phyloP scores from a whole-genome alignment of 2,329 filamentous ascomycete genomes.

The Colletotrichum sansevieriae region DNA sequence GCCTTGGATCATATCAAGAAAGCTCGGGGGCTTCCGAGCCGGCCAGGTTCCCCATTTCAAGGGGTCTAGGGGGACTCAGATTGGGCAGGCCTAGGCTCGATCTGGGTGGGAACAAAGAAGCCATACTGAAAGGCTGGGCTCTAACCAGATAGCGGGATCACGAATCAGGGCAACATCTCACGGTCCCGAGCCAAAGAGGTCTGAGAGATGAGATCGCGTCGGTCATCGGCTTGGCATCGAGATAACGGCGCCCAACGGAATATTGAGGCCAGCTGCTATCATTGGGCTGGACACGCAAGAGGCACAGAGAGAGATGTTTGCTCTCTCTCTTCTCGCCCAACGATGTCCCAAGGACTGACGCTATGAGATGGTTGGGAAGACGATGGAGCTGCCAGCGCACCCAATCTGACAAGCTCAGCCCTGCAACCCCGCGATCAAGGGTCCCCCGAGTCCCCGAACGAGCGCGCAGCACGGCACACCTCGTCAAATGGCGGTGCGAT shows the following conservation, averaged over 20 bases:
- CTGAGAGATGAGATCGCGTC: conserved; percentile 13
- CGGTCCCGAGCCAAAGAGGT: not conserved
- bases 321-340: conserved; percentile 8
- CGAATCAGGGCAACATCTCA: not conserved
- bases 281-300: not conserved
- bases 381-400: conserved; percentile 41
- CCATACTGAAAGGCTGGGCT: conserved; percentile 13
- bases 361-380: conserved; percentile 33
- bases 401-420: conserved; percentile 43
- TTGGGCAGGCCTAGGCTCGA: conserved; percentile 5
- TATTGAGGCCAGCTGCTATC: conserved; percentile 22
- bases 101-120: conserved; percentile 1
- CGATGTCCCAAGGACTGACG: conserved; percentile 3
- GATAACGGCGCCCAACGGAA: conserved; percentile 13
- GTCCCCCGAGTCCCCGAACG: conserved; percentile 13
- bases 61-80: conserved; percentile 1
- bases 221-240: conserved; percentile 31
- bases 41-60: conserved; percentile 7
- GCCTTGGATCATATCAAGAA: conserved; percentile 30
- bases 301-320: not conserved
- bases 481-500: conserved; percentile 19
- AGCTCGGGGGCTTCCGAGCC: conserved; percentile 7
- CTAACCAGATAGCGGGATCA: conserved; percentile 5
- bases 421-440: conserved; percentile 41
- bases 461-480: conserved; percentile 1